Percentiles rank a stretch among this genome's conserved stretches.
Conservation (phyloP, 2,329 filamentous ascomycete genomes). For the Malbranchea cinnamomea region DNA sequence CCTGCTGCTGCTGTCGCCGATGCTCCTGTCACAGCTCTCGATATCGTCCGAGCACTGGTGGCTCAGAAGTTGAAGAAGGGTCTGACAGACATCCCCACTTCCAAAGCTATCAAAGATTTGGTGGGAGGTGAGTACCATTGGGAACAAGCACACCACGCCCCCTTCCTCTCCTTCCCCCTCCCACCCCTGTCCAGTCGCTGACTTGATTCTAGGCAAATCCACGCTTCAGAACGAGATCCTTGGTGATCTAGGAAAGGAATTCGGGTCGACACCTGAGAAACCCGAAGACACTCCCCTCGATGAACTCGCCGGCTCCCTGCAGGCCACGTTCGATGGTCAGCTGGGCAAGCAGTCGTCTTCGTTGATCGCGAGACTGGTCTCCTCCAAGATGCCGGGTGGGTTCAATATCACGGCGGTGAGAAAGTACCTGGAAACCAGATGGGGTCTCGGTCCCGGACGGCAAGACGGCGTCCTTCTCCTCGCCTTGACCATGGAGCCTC, state of each 20-base stretch:
- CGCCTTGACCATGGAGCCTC: slow-evolving; percentile 82
- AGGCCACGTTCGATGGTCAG: slow-evolving; percentile 97
- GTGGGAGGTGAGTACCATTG: slow-evolving; percentile 79
- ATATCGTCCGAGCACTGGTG: slow-evolving; percentile 77
- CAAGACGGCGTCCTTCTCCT: slow-evolving; percentile 84
- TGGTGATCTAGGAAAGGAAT: slow-evolving; percentile 94
- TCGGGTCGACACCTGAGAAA: slow-evolving; percentile 94
- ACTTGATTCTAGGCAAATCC: slow-evolving; percentile 59
- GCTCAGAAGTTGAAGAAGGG: slow-evolving; percentile 98
- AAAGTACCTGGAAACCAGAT: slow-evolving; percentile 88
- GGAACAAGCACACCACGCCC: not conserved
- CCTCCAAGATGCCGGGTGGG: slow-evolving; percentile 97
- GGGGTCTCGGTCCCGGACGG: slow-evolving; percentile 72
- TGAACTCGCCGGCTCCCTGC: slow-evolving; percentile 88
- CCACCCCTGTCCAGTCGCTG: slow-evolving; percentile 5
- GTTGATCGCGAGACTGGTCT: slow-evolving; percentile 84
- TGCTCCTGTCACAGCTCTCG: slow-evolving; percentile 71
- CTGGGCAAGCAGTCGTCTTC: slow-evolving; percentile 93
- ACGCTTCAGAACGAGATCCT: slow-evolving; percentile 98
- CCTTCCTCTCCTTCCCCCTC: not conserved
- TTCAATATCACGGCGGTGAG: slow-evolving; percentile 96
- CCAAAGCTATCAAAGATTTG: slow-evolving; percentile 96
- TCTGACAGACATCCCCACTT: slow-evolving; percentile 71
- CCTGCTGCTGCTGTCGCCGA: slow-evolving; percentile 79
- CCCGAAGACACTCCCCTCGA: slow-evolving; percentile 94